Percentiles rank a stretch among this genome's conserved stretches.
phyloP scores from a whole-genome alignment of 169 alveolate genomes.

The Plasmodium ovale region DNA sequence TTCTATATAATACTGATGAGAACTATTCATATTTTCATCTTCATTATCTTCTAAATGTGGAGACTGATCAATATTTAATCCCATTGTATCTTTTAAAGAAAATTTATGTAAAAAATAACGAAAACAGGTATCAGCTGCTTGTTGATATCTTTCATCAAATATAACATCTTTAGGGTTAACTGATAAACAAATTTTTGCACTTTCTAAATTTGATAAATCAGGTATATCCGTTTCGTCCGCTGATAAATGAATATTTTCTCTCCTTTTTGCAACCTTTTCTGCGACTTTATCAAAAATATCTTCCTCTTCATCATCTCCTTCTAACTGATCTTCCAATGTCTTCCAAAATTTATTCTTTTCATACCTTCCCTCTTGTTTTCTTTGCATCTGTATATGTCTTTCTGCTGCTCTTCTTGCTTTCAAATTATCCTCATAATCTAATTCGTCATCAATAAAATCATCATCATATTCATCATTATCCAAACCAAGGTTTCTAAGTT shows the following conservation, averaged over 20 bases:
- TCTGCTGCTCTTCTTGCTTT: constrained; percentile 90
- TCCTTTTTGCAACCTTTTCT: constrained; percentile 86
- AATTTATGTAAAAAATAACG: constrained; percentile 81
- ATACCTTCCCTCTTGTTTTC: constrained; percentile 76
- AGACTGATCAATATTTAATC: constrained; percentile 67
- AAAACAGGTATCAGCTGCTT: constrained; percentile 88
- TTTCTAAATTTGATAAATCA: constrained; percentile 82
- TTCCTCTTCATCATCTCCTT: constrained; percentile 84
- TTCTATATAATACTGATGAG: constrained; percentile 83
- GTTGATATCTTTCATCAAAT: constrained; percentile 90
- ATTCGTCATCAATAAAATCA: constrained; percentile 87
- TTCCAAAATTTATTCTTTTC: constrained; percentile 79
- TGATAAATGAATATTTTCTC: constrained; percentile 85
- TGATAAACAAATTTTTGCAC: constrained; percentile 85
- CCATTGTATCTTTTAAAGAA: constrained; percentile 80
- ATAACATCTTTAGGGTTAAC: constrained; percentile 86
- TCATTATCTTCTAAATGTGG: constrained; percentile 73
- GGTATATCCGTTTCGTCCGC: constrained; percentile 85
- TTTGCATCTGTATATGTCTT: constrained; percentile 80
- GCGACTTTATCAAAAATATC: constrained; percentile 86
- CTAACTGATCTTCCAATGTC: constrained; percentile 80
- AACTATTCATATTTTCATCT: constrained; percentile 54
- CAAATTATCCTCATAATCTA: constrained; percentile 87
- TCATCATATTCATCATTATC: constrained; percentile 89
- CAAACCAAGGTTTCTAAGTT: constrained; percentile 84